Evolutionary conservation across 2,329 filamentous ascomycete species (phyloP).

Genomic region (Phyllosticta citribraziliensis): DNA sequence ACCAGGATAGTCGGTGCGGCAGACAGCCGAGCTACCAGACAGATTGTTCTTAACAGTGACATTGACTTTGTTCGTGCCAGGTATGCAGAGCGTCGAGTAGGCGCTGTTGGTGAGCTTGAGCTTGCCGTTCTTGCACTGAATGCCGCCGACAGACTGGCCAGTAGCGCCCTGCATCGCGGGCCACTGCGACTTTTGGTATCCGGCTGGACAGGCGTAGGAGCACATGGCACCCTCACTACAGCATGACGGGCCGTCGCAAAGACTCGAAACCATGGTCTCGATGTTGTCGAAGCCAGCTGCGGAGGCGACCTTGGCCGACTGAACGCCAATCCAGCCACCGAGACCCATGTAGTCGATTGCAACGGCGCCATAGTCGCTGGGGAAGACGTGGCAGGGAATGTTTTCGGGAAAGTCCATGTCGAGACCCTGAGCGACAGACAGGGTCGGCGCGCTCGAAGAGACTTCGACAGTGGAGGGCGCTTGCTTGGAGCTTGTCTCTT

Average conservation of each 20-base stretch:
- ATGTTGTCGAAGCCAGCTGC: conserved; percentile 42
- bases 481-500: conserved; percentile 15
- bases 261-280: conserved; percentile 54
- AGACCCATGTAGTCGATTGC: conserved; percentile 58
- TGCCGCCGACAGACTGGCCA: conserved; percentile 78
- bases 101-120: conserved; percentile 64
- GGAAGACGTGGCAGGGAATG: conserved; percentile 63
- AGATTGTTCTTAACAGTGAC: conserved; percentile 71
- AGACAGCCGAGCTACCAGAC: conserved; percentile 54
- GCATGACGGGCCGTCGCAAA: conserved; percentile 43
- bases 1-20: conserved; percentile 95
- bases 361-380: conserved; percentile 70
- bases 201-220: conserved; percentile 85
- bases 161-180: conserved; percentile 65
- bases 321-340: conserved; percentile 71
- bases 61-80: conserved; percentile 52
- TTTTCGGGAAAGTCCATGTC: conserved; percentile 63
- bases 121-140: conserved; percentile 70
- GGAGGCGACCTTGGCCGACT: conserved; percentile 37
- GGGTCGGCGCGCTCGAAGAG: conserved; percentile 15
- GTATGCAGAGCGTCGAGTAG: conserved; percentile 62
- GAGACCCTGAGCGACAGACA: conserved; percentile 39
- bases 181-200: conserved; percentile 91
- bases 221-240: conserved; percentile 63
- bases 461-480: conserved; percentile 13